Evolutionary conservation across 2,329 filamentous ascomycete genomes (phyloP).

Genomic region (Colletotrichum lentis): DNA sequence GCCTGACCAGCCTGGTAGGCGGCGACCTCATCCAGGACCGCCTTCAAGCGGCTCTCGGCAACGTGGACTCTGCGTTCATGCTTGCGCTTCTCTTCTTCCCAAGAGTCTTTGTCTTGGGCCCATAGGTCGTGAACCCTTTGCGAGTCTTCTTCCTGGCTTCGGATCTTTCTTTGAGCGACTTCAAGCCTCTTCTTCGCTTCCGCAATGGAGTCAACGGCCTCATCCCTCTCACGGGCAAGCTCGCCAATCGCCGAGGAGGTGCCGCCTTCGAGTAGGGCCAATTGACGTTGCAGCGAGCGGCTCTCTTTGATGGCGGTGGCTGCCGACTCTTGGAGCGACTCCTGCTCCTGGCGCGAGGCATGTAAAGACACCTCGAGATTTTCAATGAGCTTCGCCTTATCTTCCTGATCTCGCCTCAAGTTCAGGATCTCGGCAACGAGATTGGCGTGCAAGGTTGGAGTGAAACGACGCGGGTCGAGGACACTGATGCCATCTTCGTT

Average conservation of each 20-base stretch:
- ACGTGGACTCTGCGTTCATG: conserved; percentile 87
- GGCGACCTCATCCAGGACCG: conserved; percentile 86
- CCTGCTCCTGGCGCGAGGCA: conserved; percentile 75
- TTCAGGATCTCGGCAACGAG: conserved; percentile 93
- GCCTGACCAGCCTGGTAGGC: conserved; percentile 67
- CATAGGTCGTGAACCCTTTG: conserved; percentile 80
- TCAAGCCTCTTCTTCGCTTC: conserved; percentile 84
- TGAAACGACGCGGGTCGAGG: conserved; percentile 90
- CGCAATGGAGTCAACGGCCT: conserved; percentile 74
- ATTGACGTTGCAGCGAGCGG: conserved; percentile 82
- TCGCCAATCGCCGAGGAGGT: conserved; percentile 86
- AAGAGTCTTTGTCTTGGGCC: conserved; percentile 83
- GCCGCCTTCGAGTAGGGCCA: conserved; percentile 86
- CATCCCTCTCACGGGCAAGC: conserved; percentile 84
- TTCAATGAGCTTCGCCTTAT: conserved; percentile 87
- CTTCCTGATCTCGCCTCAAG: conserved; percentile 87
- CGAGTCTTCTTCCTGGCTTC: conserved; percentile 83
- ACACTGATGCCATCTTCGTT: conserved; percentile 76
- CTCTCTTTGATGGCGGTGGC: conserved; percentile 75
- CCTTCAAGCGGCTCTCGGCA: conserved; percentile 85
- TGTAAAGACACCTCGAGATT: conserved; percentile 80
- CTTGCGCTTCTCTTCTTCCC: conserved; percentile 83
- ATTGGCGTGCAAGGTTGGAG: conserved; percentile 92
- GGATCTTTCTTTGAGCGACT: conserved; percentile 76
- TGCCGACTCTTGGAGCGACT: conserved; percentile 70